These are phyloP conservation scores for Cercospora citrullina DNA, from an alignment of 2,329 filamentous ascomycete genomes.

Conservation along the genomic window DNA sequence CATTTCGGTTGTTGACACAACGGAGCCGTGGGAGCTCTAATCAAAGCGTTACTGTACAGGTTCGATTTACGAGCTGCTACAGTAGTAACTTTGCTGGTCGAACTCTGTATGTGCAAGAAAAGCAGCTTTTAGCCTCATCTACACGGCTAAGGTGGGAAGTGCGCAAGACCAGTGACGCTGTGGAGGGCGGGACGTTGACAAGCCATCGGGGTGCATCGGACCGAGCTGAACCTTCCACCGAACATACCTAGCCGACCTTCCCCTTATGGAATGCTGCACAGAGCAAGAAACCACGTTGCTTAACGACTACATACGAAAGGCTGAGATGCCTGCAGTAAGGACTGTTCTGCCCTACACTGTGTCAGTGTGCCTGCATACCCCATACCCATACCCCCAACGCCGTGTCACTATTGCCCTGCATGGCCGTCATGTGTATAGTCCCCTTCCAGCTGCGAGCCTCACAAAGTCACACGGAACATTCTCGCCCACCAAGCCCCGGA, in stretches of 20 bases:
- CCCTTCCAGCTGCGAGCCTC: constrained; percentile 65
- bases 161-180: background rate
- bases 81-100: background rate
- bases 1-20: background rate
- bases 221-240: background rate
- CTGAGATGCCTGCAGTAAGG: background rate
- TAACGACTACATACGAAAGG: background rate
- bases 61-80: background rate
- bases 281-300: background rate
- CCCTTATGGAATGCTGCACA: background rate
- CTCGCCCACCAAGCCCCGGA: constrained; percentile 76
- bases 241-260: background rate
- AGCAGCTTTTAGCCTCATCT: constrained; percentile 10
- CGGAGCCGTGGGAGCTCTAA: background rate
- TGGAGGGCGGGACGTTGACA: background rate
- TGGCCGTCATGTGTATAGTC: constrained; percentile 46
- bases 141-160: constrained; percentile 7
- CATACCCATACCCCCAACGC: background rate
- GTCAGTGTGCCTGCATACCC: background rate
- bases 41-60: background rate
- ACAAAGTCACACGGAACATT: constrained; percentile 84
- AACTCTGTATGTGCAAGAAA: background rate
- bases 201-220: background rate
- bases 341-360: constrained; percentile 1
- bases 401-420: constrained; percentile 1